Percentiles rank a stretch among this genome's conserved stretches.
Evolutionary conservation across 768 basidiomycete species (phyloP).

Genomic region (Panaeolus cyanescens): DNA sequence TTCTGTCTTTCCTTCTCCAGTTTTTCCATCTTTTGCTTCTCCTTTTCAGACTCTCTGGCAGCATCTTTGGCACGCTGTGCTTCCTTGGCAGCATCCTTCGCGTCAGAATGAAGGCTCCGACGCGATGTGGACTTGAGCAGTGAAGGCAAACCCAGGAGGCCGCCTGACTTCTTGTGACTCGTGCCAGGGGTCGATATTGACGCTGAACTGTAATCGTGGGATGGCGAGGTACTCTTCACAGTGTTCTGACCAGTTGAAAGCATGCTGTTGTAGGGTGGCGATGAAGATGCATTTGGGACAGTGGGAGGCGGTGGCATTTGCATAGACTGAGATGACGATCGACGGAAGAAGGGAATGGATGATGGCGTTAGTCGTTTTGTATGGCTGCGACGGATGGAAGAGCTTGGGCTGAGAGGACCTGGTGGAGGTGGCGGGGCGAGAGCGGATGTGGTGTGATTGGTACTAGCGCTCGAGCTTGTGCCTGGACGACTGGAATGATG

Average conservation of each 20-base stretch:
- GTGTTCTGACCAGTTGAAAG: conserved; percentile 41
- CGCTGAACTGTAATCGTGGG: conserved; percentile 51
- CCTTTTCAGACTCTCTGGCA: conserved; percentile 51
- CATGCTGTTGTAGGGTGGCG: conserved; percentile 33
- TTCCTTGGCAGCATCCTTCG: conserved; percentile 56
- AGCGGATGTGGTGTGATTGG: conserved; percentile 57
- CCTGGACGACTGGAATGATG: conserved; percentile 64
- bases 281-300: conserved; percentile 49
- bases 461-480: conserved; percentile 77
- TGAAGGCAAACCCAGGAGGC: conserved; percentile 78
- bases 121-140: conserved; percentile 85
- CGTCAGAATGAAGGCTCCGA: conserved; percentile 74
- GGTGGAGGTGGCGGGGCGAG: conserved; percentile 50
- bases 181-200: conserved; percentile 60
- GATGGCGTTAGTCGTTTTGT: conserved; percentile 88
- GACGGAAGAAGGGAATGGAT: conserved; percentile 92
- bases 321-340: conserved; percentile 89
- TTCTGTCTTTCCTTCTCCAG: conserved; percentile 42
- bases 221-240: conserved; percentile 51
- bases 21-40: conserved; percentile 45
- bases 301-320: conserved; percentile 55
- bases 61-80: conserved; percentile 40
- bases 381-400: conserved; percentile 67
- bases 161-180: conserved; percentile 78
- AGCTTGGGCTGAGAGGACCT: conserved; percentile 71